These are phyloP conservation scores for Limonomyces culmigenus DNA, from an alignment of 1,284 basidiomycete genomes.

Conservation along the genomic window DNA sequence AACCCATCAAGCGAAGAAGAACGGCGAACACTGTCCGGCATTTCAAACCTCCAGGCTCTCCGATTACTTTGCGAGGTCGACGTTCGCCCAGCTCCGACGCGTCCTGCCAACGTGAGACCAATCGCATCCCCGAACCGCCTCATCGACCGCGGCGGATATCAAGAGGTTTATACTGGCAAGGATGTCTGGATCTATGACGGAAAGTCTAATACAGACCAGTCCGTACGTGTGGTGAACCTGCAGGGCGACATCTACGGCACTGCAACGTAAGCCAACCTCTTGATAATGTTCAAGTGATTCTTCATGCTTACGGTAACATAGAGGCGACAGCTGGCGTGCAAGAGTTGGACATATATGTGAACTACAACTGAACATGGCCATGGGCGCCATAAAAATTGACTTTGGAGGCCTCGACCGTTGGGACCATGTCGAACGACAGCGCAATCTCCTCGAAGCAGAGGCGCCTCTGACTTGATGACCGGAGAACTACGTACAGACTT, in stretches of 20 bases:
- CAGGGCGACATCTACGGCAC: conserved; percentile 42
- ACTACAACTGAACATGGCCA: conserved; percentile 48
- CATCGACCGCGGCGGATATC: conserved; percentile 44
- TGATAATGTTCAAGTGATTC: too few relatives aligned
- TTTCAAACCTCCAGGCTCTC: conserved; percentile 47
- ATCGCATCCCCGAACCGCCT: conserved; percentile 34
- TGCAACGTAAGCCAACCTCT: too few relatives aligned
- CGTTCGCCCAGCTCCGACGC: conserved; percentile 31
- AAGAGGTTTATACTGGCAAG: conserved; percentile 57
- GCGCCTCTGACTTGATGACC: too few relatives aligned
- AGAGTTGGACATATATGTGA: conserved; percentile 51
- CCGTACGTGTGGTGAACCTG: conserved; percentile 42
- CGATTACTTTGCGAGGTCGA: conserved; percentile 57
- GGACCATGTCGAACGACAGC: conserved; percentile 41
- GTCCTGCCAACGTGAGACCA: conserved; percentile 24
- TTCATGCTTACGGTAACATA: conserved; percentile 13
- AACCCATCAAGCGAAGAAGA: conserved; percentile 23
- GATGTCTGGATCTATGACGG: conserved; percentile 61
- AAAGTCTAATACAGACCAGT: conserved; percentile 44
- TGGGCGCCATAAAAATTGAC: conserved; percentile 48
- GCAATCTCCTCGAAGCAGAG: conserved; percentile 38
- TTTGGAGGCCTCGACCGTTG: conserved; percentile 63
- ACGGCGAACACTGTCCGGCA: conserved; percentile 22
- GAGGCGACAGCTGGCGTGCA: conserved; percentile 67
- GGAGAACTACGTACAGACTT: too few relatives aligned